phyloP scores from a whole-genome alignment of 129 eudicot genomes.

The Deinandra increscens region DNA sequence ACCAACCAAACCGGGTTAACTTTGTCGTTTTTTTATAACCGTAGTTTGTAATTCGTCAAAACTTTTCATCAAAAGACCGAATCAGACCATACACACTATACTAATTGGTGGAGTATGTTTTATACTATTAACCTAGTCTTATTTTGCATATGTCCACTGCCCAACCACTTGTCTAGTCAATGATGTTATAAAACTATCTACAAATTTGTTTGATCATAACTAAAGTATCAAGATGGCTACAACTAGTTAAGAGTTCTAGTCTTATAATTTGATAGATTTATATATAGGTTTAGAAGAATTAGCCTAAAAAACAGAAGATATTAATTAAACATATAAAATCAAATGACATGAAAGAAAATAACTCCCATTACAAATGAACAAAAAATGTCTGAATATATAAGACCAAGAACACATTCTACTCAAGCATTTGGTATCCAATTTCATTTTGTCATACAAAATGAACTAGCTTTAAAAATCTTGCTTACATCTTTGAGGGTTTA shows the following conservation, averaged over 20 bases:
- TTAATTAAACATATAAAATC: background rate
- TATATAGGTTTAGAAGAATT: too few relatives aligned
- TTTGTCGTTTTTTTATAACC: too few relatives aligned
- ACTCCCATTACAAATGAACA: background rate
- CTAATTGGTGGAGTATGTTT: too few relatives aligned
- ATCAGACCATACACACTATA: too few relatives aligned
- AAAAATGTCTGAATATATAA: background rate
- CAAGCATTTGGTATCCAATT: background rate
- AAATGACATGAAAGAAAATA: background rate
- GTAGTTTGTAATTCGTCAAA: too few relatives aligned
- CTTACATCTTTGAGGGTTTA: slow-evolving; percentile 61
- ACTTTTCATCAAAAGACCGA: too few relatives aligned
- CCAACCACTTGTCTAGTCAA: background rate
- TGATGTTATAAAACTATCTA: background rate
- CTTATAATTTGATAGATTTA: too few relatives aligned
- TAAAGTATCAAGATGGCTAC: too few relatives aligned
- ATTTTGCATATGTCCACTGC: background rate
- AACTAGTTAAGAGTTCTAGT: too few relatives aligned
- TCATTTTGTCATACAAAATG: background rate
- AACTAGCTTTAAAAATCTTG: background rate
- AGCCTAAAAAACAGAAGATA: background rate
- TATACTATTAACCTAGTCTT: too few relatives aligned
- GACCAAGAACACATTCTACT: background rate
- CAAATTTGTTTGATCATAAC: too few relatives aligned
- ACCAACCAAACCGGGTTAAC: too few relatives aligned